Evolutionary conservation across 306 rosid genomes (phyloP), one percentile per base, ranked within the genome.

Genomic region (Ziziphus jujuba): DNA sequence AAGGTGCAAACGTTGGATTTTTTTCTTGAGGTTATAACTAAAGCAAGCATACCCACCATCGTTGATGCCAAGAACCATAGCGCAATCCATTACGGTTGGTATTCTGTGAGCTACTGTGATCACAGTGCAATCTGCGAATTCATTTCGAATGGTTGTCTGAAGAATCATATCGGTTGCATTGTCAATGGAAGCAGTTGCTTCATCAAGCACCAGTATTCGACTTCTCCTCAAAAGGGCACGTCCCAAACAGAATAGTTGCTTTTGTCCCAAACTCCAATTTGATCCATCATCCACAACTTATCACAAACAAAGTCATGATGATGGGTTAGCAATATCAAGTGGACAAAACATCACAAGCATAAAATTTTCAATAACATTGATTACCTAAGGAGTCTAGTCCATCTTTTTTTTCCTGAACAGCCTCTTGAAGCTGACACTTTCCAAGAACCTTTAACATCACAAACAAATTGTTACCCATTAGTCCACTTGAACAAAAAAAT

Each of bases 71-170:
- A 93, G 96, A 80, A 90, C 96, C 87, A 82, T 88, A 6, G 91
- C 82, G 90, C 98, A 90, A 75, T 93, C 97, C 98, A 93, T 93
- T 56, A 93, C 98, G 21, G 97, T 93, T 1, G 97, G 97, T 63
- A 93, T 86, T 76, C 97, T 84, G 69, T 93, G 98, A 40, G 98
- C 98, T 4, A 88, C 96, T 1, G 97, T 90, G 61, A 93, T 83
- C 4, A 87, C 95, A 0, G 98, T 93, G 53, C 96, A 86, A 61
- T 83, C 91, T 11, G 76, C 85, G 62, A 88, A 90, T 57, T 90
- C 90, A 2, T 81, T 75, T 61, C 97, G 66, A 40, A 93, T 90
- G 10, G 93, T 90, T 79, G 84, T 93, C 81, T 90, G 98, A 31
- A 90, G 72, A 77, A 93, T 90, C 84, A 60, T 78, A 71, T 93